These are phyloP conservation scores for Ogataea salicorniae DNA, from an alignment of 805 yeast species.

Conservation along the genomic window DNA sequence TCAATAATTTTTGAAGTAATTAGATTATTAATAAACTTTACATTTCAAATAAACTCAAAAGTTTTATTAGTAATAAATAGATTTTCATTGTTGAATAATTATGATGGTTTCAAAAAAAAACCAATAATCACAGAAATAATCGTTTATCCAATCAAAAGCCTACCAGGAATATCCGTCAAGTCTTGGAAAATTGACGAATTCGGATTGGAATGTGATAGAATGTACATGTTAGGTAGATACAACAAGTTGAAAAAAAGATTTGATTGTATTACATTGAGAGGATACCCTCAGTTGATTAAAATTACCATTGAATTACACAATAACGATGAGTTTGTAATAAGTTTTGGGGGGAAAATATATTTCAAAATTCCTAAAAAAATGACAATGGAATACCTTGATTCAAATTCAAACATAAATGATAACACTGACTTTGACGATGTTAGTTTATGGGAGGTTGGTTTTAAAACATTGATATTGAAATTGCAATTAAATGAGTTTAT, in stretches of 20 bases:
- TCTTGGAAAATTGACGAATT: conserved; percentile 18
- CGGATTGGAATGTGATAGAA: conserved; percentile 24
- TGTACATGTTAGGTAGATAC: conserved; percentile 25
- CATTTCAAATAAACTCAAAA: background rate
- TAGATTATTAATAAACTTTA: background rate
- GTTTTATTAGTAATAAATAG: background rate
- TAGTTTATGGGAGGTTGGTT: conserved; percentile 23
- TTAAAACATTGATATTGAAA: conserved; percentile 15
- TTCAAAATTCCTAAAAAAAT: conserved; percentile 15
- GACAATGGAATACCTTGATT: conserved; percentile 5
- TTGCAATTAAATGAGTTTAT: conserved; percentile 12
- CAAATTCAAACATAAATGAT: background rate
- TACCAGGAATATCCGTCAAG: conserved; percentile 19
- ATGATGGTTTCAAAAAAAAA: too few relatives aligned
- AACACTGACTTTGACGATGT: conserved; percentile 3
- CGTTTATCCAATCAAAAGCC: conserved; percentile 24
- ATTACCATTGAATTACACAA: conserved; percentile 6
- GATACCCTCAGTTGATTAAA: conserved; percentile 15
- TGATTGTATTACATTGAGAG: conserved; percentile 18
- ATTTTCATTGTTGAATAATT: too few relatives aligned
- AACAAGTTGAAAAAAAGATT: conserved; percentile 8
- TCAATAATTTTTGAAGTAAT: background rate
- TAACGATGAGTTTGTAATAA: conserved; percentile 10
- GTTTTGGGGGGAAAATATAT: conserved; percentile 4
- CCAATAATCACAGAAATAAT: conserved; percentile 9